Evolutionary conservation across 495 filamentous ascomycete genomes (phyloP), one percentile per base, ranked within the genome.

Genomic region (Aspergillus taichungensis): DNA sequence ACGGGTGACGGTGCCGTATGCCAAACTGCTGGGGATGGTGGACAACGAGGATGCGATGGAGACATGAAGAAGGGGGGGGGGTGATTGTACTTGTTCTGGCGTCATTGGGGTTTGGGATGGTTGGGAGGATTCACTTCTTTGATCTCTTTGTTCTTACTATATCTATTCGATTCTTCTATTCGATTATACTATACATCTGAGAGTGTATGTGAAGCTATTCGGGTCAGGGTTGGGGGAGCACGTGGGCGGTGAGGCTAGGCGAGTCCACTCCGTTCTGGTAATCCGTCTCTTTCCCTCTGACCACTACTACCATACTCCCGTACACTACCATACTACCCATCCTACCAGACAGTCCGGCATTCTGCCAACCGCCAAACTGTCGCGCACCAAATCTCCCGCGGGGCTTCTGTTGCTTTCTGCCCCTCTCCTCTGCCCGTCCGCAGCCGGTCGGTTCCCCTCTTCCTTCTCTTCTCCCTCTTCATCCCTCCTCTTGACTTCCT

Each of bases 1-100:
- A 59, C 74, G 90, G 6, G 78, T 94, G 32, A 94, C 87, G 29
- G 84, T 94, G n/a, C 88, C 89, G 49, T 95, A 92, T 54, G 87
- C 87, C 13, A 78, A 83, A 38, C 63, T 90, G 12, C 58, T 94
- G 8, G 86, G 78, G 12, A 67, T 83, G 39, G 68, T 78, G 11
- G 72, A 75, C 27, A 63, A 57, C 13, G 60, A 65, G 33, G 74
- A 84, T 54, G 78, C 75, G 0, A 75, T 80, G 62, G 76, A 69
- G 66, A 54, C 73, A 68, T 61, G 54, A 59, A 40, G 35, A 46
- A 13, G 7, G 13, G 6, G 13, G 13, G 39, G 6, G 13, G 28
- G 27, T 18, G 3, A 38, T 48, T 47, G 52, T 50, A 53, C 54
- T 57, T 54, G 24, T 31, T 31, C 31, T 47, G 18, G 52, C 34